These are phyloP conservation scores for Nadsonia fulvescens DNA, from an alignment of 805 yeast species.

Conservation along the genomic window DNA sequence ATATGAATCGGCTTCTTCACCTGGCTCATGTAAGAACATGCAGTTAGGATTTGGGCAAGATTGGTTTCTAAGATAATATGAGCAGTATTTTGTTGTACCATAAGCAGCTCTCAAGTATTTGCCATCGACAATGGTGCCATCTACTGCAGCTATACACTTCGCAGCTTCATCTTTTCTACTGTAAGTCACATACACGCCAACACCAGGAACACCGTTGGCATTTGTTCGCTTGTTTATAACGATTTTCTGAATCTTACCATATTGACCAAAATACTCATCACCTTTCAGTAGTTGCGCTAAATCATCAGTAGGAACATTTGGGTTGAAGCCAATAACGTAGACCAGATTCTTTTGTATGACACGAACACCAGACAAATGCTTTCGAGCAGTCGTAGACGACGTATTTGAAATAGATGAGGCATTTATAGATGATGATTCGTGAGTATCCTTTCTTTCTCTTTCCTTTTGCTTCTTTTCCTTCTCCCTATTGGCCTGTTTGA, in stretches of 20 bases:
- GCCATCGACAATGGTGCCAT: conserved; percentile 88
- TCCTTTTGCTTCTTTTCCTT: conserved; percentile 59
- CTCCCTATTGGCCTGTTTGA: conserved; percentile 64
- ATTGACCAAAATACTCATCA: conserved; percentile 95
- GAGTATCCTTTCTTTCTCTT: conserved; percentile 81
- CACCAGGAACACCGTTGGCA: conserved; percentile 48
- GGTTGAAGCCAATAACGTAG: conserved; percentile 87
- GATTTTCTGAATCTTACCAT: conserved; percentile 85
- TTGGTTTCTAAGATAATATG: conserved; percentile 86
- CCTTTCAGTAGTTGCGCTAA: conserved; percentile 66
- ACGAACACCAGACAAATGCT: conserved; percentile 89
- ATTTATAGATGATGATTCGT: conserved; percentile 43
- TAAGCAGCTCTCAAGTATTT: conserved; percentile 82
- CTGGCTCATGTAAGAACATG: conserved; percentile 98
- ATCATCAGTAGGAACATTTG: conserved; percentile 70
- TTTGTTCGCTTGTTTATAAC: conserved; percentile 68
- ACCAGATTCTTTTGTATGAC: conserved; percentile 97
- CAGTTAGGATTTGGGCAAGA: conserved; percentile 97
- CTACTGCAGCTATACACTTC: conserved; percentile 74
- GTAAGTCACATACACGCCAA: conserved; percentile 92
- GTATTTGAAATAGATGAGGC: no score
- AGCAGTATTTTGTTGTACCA: conserved; percentile 96
- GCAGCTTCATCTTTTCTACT: conserved; percentile 90
- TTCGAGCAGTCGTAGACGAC: conserved; percentile 61
- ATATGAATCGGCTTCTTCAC: conserved; percentile 96